Evolutionary conservation across 768 basidiomycete genomes (phyloP), one percentile per base, ranked within the genome.

Genomic region (Leccinellum luteum): DNA sequence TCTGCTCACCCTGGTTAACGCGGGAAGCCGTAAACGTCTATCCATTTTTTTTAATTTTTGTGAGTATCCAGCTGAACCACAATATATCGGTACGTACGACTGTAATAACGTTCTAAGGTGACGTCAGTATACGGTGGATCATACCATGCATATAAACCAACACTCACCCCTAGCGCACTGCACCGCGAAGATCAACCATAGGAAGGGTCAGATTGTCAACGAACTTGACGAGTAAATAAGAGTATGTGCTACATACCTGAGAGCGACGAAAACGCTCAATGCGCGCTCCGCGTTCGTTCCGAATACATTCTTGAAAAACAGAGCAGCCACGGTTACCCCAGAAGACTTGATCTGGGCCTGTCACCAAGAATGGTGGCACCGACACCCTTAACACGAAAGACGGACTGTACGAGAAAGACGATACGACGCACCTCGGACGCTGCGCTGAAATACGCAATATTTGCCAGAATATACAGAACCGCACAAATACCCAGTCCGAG

Each of bases 221-320:
- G 23, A 1, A 7, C 12, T 30, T 1, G 27, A 30, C 38, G 38
- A 48, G 8, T 7, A 4, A 9, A 17, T 3, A 28, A 19, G 2
- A 27, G 43, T 3, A 53, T 1, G 10, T 10, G 2, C 5, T 21
- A n/a, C 54, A 0, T 31, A 82, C 83, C 83, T 83, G 21, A 85
- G 68, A 10, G 83, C 83, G 38, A 85, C 77, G 47, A 85, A 81
- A 1, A 79, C 82, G 1, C 81, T 78, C n/a, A 85, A 65, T 3
- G 81, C 83, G 61, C 75, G 78, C 66, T 84, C 75, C 1, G 85
- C 84, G 4, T 73, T 56, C 0, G 64, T 61, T 6, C 85, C 84
- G 51, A 85, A 86, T 9, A 86, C 84, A 15, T 83, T 81, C 54
- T 72, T 64, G 67, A 86, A 86, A 66, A 85, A 86, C 31, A 85